Evolutionary conservation across 2,329 filamentous ascomycete species (phyloP).

Genomic region (Penicillium glabrum): DNA sequence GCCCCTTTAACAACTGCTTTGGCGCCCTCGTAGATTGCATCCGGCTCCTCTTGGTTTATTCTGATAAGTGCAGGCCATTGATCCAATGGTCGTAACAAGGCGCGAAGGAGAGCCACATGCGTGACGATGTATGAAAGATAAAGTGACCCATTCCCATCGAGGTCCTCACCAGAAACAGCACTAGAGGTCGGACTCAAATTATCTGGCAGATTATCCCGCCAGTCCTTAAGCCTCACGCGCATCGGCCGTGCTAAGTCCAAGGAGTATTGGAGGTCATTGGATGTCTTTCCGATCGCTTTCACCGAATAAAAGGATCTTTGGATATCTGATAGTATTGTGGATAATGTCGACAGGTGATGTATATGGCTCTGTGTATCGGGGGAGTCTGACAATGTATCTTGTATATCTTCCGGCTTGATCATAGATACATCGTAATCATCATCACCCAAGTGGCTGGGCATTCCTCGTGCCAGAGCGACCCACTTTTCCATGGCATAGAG

Average conservation of each 20-base stretch:
- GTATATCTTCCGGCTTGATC: background rate
- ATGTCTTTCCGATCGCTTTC: background rate
- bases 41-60: background rate
- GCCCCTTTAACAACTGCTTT: background rate
- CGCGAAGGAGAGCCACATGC: background rate
- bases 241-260: background rate
- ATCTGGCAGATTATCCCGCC: background rate
- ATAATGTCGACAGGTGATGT: background rate
- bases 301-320: background rate
- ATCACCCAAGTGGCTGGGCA: background rate
- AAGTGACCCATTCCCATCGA: background rate
- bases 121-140: slow-evolving; percentile 1
- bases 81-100: background rate
- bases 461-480: background rate
- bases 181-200: background rate
- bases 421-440: background rate
- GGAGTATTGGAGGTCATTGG: background rate
- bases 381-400: background rate
- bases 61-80: background rate
- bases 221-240: background rate
- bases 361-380: background rate
- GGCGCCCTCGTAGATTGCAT: background rate
- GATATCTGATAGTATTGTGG: background rate
- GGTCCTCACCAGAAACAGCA: background rate
- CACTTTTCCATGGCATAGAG: slow-evolving; percentile 1